A percentile compares a stretch with the other conserved stretches of the same genome.
Evolutionary conservation across 2,329 filamentous ascomycete genomes (phyloP).

Genomic region (Penicillium decumbens): DNA sequence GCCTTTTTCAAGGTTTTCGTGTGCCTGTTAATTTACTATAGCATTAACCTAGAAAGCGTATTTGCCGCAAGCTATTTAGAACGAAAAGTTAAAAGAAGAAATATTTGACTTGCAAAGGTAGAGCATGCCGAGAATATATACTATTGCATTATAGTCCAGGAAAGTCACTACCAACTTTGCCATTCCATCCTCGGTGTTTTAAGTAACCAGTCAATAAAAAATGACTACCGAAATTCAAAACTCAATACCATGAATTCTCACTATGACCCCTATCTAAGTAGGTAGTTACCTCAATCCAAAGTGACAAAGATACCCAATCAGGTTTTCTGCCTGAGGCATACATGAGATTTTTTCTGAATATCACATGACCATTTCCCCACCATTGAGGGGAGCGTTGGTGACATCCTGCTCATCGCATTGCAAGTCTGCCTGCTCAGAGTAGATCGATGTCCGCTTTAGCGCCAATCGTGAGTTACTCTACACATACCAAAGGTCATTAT

Average conservation of each 20-base stretch:
- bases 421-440: conserved; percentile 13
- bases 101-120: not conserved
- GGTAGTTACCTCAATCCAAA: no score
- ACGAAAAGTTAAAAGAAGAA: not conserved
- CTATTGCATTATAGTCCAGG: no score
- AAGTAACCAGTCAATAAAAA: no score
- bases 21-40: not conserved
- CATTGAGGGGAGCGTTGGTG: conserved; percentile 23
- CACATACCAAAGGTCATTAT: no score
- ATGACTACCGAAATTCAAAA: no score
- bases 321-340: conserved; percentile 19
- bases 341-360: conserved; percentile 17
- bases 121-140: no score
- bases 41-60: not conserved
- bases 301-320: not conserved
- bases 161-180: not conserved
- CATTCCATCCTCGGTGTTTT: not conserved
- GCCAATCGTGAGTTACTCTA: conserved; percentile 34
- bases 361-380: conserved; percentile 31
- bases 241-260: not conserved
- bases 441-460: conserved; percentile 23
- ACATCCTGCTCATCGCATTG: conserved; percentile 21
- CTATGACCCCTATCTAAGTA: no score
- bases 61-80: no score
- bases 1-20: not conserved